Evolutionary conservation across 805 yeast genomes (phyloP), one percentile per base, ranked within the genome.

Genomic region (Wickerhamiella azyma): DNA sequence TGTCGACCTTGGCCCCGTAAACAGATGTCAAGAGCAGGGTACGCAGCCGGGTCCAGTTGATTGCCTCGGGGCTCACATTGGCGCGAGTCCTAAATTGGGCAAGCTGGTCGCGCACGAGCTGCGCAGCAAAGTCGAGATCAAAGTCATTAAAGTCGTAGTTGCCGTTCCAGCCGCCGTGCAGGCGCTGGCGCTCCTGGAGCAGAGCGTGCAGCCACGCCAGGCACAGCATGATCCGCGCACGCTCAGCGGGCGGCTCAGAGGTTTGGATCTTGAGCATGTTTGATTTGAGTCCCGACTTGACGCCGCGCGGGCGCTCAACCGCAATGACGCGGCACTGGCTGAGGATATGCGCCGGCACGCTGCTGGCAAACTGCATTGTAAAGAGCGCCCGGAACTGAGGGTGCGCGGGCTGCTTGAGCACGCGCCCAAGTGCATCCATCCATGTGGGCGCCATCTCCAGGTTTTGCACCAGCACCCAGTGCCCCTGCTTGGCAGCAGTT

Each of bases 381-480:
- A 85, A 63, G 50, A 85, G 76, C 26, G 88, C 47, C 43, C 74
- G 71, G 61, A 80, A 78, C 1, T 58, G 58, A 0, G 56, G 42
- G 4, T 64, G 58, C 0, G 59, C 52, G 1, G 50, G 47, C 52
- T 70, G 74, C 42, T 70, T 78, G 16, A 83, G 60, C 9, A 65
- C 56, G 13, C 13, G 32, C 5, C 13, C 32, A 21, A 41, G 17
- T 2, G 18, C 9, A 11, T 70, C 73, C 24, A 83, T 63, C 85
- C 94, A 81, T 2, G 57, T 59, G 1, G 72, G 64, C 0, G 92
- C 75, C 69, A 81, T 71, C 49, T 89, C 95, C 10, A 84, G 66
- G 56, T 88, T 88, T 57, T 89, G 94, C 26, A 89, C 60, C 26
- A 88, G 54, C 0, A 89, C 60, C 95, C 95, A 85, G 1, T 59